These are phyloP conservation scores for Aristolochia contorta DNA, from an alignment of 164 flowering plant species.

Conservation along the genomic window DNA sequence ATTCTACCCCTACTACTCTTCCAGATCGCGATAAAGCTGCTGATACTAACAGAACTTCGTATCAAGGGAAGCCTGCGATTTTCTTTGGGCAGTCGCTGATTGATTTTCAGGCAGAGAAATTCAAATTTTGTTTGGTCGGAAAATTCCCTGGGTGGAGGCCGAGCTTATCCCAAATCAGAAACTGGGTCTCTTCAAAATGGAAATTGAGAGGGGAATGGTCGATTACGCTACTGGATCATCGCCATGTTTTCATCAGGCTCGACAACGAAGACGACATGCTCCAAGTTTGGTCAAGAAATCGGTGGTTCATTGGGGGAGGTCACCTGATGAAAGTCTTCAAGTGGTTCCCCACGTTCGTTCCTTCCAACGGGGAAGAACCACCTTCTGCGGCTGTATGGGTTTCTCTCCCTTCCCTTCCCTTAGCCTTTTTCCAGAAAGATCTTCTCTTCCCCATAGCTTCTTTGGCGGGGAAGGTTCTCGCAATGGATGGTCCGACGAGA, in stretches of 20 bases:
- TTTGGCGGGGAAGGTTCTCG: neutral
- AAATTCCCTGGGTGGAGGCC: neutral
- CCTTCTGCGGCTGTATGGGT: neutral
- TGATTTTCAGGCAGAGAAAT: neutral
- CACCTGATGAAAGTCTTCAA: neutral
- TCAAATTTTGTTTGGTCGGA: neutral
- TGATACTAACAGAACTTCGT: too few species aligned
- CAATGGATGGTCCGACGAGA: neutral
- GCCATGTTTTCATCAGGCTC: neutral
- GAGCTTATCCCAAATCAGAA: neutral
- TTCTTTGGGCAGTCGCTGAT: neutral
- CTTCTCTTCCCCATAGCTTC: neutral
- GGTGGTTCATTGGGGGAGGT: neutral
- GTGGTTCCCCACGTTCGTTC: neutral
- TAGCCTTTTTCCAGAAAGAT: neutral
- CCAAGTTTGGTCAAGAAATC: neutral
- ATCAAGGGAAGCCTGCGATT: neutral
- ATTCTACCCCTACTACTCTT: too few species aligned
- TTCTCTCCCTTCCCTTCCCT: neutral
- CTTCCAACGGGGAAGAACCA: neutral
- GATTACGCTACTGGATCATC: neutral
- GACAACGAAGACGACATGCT: neutral
- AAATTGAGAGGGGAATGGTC: neutral
- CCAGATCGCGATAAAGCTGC: too few species aligned
- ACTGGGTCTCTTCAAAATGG: neutral